Conservation (phyloP, 345 rosid genomes). For the Alliaria petiolata region DNA sequence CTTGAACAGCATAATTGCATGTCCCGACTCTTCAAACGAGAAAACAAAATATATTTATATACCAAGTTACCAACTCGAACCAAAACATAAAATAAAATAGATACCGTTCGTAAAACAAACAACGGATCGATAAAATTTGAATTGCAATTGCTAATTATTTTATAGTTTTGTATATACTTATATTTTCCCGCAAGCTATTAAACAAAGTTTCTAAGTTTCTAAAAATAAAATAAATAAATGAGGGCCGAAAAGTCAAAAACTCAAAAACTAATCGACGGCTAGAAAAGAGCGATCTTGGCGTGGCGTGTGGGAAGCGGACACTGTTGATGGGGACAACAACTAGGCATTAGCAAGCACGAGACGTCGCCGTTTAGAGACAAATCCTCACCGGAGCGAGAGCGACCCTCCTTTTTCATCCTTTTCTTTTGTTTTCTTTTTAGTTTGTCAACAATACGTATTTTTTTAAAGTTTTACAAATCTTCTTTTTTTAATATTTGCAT, state of each 20-base stretch:
- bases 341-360: conserved; percentile 19
- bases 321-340: conserved; percentile 21
- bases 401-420: conserved; percentile 7
- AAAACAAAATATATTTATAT: no score
- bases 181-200: not conserved
- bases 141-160: not conserved
- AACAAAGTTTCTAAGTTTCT: not conserved
- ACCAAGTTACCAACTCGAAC: no score
- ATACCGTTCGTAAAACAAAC: no score
- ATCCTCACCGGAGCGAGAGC: conserved; percentile 20
- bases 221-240: not conserved
- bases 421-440: not conserved
- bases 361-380: conserved; percentile 24
- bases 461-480: not conserved
- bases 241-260: conserved; percentile 20
- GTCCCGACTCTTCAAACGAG: no score
- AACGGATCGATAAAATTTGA: no score
- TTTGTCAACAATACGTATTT: not conserved
- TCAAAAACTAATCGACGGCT: conserved; percentile 2
- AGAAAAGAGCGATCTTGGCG: conserved; percentile 23
- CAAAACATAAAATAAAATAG: no score
- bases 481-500: not conserved
- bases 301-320: conserved; percentile 29
- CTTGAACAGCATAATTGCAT: no score
- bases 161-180: not conserved